Base-by-base conservation (phyloP, 2,329 filamentous ascomycete genomes). In the Thelonectria discophora region DNA sequence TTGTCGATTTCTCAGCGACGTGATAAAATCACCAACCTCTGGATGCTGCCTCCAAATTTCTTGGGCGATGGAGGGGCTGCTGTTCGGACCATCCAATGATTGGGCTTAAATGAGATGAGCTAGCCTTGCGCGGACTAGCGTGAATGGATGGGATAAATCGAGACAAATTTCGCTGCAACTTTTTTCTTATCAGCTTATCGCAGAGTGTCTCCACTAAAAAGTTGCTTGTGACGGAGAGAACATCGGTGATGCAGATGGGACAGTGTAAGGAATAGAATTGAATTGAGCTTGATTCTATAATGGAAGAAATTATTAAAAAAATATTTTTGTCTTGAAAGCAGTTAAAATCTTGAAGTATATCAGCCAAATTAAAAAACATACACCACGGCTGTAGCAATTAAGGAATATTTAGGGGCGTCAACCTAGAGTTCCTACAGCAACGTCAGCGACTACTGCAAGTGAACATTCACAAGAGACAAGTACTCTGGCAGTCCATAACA, bases 11-110 rank as follows among this genome's bases (percentile, higher is more conserved):
- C 69, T 69, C 57, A 63, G 58, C 65, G 45, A 60, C 45, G 40
- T 55, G 54, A 64, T 58, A 63, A 59, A 47, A 64, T 58, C 65
- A 62, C 62, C 56, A 58, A 56, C 50, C 47, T 46, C 61, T 65
- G 49, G 60, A 50, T 62, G 58, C 62, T 67, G 66, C 65, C 66
- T 68, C 65, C 50, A 72, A 72, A 72, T 72, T 71, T 71, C 65
- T 60, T 67, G 53, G 52, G 46, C 55, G 62, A 51, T 51, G 60
- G 70, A 71, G 70, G 70, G 70, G 70, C 70, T 71, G 58, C 49
- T 65, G 18, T n/a, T 30, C 63, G 48, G 60, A 64, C 51, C 58
- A 61, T 60, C 49, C 37, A 9, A 3, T 70, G 48, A 69, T 72
- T 72, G 69, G 69, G 1, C 9, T 2, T 0, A 0, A 0, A 0